phyloP scores from a whole-genome alignment of 2,329 filamentous ascomycete species.

The Grosmannia huntii region DNA sequence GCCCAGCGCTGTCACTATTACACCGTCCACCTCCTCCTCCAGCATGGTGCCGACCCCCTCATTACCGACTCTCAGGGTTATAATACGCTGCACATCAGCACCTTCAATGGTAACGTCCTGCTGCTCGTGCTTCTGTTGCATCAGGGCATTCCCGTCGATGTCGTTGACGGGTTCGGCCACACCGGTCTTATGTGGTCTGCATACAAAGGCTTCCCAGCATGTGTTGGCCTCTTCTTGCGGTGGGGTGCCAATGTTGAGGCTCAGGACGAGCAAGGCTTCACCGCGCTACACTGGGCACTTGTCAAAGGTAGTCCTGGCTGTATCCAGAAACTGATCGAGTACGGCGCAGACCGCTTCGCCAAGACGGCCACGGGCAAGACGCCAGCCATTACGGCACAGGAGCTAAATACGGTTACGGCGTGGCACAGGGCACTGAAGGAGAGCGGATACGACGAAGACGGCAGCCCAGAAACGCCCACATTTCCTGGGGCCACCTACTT shows the following conservation, averaged over 20 bases:
- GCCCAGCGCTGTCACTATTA: constrained; percentile 96
- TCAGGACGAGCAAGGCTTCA: constrained; percentile 83
- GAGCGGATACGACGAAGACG: constrained; percentile 42
- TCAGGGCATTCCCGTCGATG: constrained; percentile 89
- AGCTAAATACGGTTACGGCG: constrained; percentile 73
- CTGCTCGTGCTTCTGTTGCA: constrained; percentile 82
- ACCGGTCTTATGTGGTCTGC: constrained; percentile 97
- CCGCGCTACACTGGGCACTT: constrained; percentile 88
- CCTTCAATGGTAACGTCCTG: constrained; percentile 91
- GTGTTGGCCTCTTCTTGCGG: constrained; percentile 80
- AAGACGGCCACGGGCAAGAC: constrained; percentile 86
- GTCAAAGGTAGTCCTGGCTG: constrained; percentile 86
- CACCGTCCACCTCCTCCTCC: constrained; percentile 81
- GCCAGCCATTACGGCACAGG: constrained; percentile 68
- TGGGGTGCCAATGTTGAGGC: constrained; percentile 94
- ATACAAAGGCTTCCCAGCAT: constrained; percentile 90
- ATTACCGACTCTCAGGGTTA: constrained; percentile 92
- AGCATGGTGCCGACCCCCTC: constrained; percentile 84
- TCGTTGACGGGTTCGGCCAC: constrained; percentile 78
- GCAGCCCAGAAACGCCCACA: constrained; percentile 52
- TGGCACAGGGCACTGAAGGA: constrained; percentile 20
- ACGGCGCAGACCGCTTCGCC: constrained; percentile 85
- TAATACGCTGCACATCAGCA: constrained; percentile 93
- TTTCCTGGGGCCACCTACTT: constrained; percentile 63
- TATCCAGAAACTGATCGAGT: constrained; percentile 89